phyloP scores from a whole-genome alignment of 1,284 basidiomycete genomes.

The Taiwanofungus camphoratus region DNA sequence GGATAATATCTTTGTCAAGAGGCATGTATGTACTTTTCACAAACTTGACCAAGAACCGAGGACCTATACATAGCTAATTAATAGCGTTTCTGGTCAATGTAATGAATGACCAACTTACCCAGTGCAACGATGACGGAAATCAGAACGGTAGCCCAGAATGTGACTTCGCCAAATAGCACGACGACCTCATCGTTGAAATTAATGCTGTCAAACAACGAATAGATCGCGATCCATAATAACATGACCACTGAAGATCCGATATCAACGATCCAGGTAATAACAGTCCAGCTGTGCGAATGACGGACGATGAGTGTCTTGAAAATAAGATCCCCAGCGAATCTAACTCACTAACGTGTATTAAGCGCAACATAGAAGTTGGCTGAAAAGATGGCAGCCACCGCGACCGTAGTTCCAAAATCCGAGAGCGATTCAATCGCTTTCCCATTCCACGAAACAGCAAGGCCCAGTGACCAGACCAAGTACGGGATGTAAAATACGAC shows the following conservation, averaged over 20 bases:
- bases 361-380: constrained; percentile 88
- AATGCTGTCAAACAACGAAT: constrained; percentile 63
- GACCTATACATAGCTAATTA: constrained; percentile 39
- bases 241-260: constrained; percentile 77
- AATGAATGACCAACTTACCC: constrained; percentile 39
- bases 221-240: constrained; percentile 82
- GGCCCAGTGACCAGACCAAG: constrained; percentile 65
- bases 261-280: constrained; percentile 78
- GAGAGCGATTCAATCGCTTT: constrained; percentile 72
- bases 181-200: constrained; percentile 66
- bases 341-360: constrained; percentile 79
- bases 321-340: too few species aligned
- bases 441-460: constrained; percentile 66
- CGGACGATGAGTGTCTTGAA: constrained; percentile 7
- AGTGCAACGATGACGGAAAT: constrained; percentile 68
- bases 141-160: constrained; percentile 79
- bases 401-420: constrained; percentile 92
- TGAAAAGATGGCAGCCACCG: constrained; percentile 79
- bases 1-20: constrained; percentile 78
- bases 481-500: constrained; percentile 91
- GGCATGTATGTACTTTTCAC: constrained; percentile 62
- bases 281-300: constrained; percentile 66
- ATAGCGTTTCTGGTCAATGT: not conserved
- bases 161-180: constrained; percentile 71
- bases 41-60: constrained; percentile 71